Percentiles rank a stretch among this genome's conserved stretches.
These are phyloP conservation scores for Pythium scleroteichum DNA, from an alignment of 352 stramenopile genomes.

Conservation along the genomic window DNA sequence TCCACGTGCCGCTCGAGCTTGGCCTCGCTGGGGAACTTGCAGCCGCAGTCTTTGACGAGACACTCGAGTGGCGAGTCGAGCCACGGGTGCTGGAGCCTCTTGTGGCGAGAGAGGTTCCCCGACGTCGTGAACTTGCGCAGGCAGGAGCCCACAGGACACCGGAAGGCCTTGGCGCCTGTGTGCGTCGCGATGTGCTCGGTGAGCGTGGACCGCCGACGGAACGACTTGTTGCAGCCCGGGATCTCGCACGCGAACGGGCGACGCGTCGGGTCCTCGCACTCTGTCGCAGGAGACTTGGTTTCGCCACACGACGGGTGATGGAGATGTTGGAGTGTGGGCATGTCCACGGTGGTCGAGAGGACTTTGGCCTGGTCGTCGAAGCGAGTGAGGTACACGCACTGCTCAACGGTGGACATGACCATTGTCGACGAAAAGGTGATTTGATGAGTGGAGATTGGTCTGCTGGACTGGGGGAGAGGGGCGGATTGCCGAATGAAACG, in stretches of 20 bases:
- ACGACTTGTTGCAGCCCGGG: conserved; percentile 29
- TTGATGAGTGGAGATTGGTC: background rate
- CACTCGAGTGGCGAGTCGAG: conserved; percentile 24
- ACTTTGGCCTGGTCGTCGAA: background rate
- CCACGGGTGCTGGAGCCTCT: conserved; percentile 58
- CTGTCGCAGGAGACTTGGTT: background rate
- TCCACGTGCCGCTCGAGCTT: conserved; percentile 18
- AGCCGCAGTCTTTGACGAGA: conserved; percentile 11
- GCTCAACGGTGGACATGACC: background rate
- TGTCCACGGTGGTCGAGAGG: background rate
- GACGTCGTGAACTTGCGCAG: conserved; percentile 73
- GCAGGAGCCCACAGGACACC: conserved; percentile 52
- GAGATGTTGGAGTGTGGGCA: background rate
- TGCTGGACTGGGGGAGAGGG: no score
- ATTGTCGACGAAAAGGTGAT: background rate
- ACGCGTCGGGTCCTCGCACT: background rate
- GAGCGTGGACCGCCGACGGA: conserved; percentile 42
- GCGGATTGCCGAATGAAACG: no score
- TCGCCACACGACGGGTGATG: background rate
- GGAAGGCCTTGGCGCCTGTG: conserved; percentile 69
- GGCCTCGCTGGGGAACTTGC: conserved; percentile 20
- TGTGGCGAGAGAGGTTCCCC: conserved; percentile 64
- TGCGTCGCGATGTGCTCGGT: conserved; percentile 81
- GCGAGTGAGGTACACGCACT: background rate
- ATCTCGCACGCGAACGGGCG: conserved; percentile 37